These are phyloP conservation scores for Prunus yedoensis DNA, from an alignment of 331 rosid genomes.

Conservation along the genomic window DNA sequence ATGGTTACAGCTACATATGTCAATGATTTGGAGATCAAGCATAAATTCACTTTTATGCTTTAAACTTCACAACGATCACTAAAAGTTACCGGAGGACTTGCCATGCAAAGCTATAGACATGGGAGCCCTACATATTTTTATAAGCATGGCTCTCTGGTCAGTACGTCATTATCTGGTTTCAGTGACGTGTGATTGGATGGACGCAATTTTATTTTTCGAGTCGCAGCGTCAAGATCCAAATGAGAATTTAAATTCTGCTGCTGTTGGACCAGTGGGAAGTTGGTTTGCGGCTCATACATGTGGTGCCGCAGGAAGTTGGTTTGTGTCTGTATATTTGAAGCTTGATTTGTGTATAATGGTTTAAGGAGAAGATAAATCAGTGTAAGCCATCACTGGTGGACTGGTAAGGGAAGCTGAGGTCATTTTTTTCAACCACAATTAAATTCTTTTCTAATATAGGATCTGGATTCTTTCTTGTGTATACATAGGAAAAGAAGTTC, in stretches of 20 bases:
- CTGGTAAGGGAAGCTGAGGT: constrained; percentile 26
- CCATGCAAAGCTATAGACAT: constrained; percentile 15
- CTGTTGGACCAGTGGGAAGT: constrained; percentile 30
- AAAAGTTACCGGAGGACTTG: constrained; percentile 3
- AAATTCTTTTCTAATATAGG: constrained; percentile 25
- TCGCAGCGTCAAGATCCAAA: constrained; percentile 12
- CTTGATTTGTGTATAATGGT: constrained; percentile 26
- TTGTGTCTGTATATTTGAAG: constrained; percentile 22
- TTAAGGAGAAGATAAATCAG: constrained; percentile 11
- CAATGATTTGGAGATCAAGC: constrained; percentile 15
- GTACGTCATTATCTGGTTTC: background rate
- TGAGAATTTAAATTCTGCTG: constrained; percentile 17
- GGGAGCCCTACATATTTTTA: constrained; percentile 1
- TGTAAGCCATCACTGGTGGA: constrained; percentile 12
- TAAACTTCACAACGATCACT: constrained; percentile 9
- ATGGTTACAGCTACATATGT: constrained; percentile 8
- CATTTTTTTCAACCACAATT: background rate
- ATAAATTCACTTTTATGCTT: constrained; percentile 20
- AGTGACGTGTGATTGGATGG: constrained; percentile 13
- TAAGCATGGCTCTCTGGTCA: constrained; percentile 3
- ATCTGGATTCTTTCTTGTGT: constrained; percentile 31
- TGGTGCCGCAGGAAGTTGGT: constrained; percentile 9
- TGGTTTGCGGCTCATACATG: constrained; percentile 29
- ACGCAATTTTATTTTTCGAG: constrained; percentile 22
- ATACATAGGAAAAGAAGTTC: constrained; percentile 12